These are phyloP conservation scores for Pythium aristosporum DNA, from an alignment of 352 stramenopile species.

Conservation along the genomic window DNA sequence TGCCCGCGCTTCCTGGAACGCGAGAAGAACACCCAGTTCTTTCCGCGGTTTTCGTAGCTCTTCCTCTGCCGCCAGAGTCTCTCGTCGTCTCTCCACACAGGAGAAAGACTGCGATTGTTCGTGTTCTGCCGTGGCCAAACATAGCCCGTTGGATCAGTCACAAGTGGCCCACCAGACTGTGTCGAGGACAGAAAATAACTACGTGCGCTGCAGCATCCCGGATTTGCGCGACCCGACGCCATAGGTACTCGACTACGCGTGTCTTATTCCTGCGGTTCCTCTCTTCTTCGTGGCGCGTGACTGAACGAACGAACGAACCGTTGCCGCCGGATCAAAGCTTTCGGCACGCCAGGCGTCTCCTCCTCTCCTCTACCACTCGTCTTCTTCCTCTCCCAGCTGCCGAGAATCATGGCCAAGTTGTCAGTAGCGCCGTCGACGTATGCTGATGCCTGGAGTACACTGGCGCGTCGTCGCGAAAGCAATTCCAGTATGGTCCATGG, in stretches of 20 bases:
- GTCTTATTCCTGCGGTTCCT: too few species aligned
- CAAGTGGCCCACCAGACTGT: too few species aligned
- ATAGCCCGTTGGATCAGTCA: not conserved
- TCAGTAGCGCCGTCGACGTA: constrained; percentile 19
- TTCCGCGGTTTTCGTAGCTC: not conserved
- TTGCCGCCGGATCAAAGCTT: not conserved
- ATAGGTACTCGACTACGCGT: too few species aligned
- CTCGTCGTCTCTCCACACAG: not conserved
- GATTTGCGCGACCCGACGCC: too few species aligned
- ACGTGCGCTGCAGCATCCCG: too few species aligned
- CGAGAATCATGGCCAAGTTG: constrained; percentile 25
- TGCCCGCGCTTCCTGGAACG: constrained; percentile 13
- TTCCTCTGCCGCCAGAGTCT: constrained; percentile 6
- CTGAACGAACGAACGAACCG: not conserved
- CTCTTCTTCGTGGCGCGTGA: too few species aligned
- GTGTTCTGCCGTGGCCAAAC: not conserved
- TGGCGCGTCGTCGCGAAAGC: constrained; percentile 28
- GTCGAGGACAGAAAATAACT: too few species aligned
- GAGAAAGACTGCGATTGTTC: not conserved
- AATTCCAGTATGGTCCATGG: constrained; percentile 27
- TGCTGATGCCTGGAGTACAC: constrained; percentile 15
- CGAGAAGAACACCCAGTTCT: constrained; percentile 20
- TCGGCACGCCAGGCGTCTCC: not conserved
- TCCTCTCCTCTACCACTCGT: not conserved
- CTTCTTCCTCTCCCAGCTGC: not conserved